Evolutionary conservation across 2,329 filamentous ascomycete species (phyloP), one percentile per base, ranked within the genome.

Genomic region (Stagonosporopsis rhizophila): DNA sequence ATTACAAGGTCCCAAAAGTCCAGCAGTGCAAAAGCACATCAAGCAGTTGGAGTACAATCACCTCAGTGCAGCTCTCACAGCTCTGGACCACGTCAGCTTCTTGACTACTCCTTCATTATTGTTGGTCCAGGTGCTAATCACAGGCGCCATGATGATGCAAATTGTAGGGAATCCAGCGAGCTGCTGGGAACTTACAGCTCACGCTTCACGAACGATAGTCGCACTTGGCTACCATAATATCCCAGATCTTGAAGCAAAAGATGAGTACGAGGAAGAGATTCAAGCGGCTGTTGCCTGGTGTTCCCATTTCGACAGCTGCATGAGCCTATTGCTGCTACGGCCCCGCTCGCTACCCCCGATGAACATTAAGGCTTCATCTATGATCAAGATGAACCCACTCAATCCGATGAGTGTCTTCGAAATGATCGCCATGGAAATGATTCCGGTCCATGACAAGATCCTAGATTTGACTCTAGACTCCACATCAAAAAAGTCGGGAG

Each of bases 111-210:
- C 72, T 1, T 72, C 66, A 1, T 50, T 75, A 9, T 52, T 71
- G 11, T 38, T 75, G 4, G 64, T 69, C 11, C 72, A 74, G 37
- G 71, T 61, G 1, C 54, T 75, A 27, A 60, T 75, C 11, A 69
- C 69, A 7, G 72, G 70, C 66, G 67, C 68, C 30, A 63, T 70
- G 37, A 61, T 73, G 44, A 69, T 73, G 66, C 70, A 74, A 41
- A 68, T 73, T 12, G 63, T 73, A 7, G 72, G 72, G 2, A 73
- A 75, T n/a, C 67, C 71, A 2, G 60, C 61, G 14, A 67, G 61
- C 20, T 73, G 70, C 38, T 75, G 70, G 71, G 64, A 64, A 17
- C 63, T 75, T 5, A 71, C 64, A 14, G 62, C 71, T 6, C 61
- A 69, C 39, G 72, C 71, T n/a, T 73, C 69, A 19, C 69, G 68